Evolutionary conservation across 176 grass and related monocot species (phyloP).

Genomic region (Carex myosuroides): DNA sequence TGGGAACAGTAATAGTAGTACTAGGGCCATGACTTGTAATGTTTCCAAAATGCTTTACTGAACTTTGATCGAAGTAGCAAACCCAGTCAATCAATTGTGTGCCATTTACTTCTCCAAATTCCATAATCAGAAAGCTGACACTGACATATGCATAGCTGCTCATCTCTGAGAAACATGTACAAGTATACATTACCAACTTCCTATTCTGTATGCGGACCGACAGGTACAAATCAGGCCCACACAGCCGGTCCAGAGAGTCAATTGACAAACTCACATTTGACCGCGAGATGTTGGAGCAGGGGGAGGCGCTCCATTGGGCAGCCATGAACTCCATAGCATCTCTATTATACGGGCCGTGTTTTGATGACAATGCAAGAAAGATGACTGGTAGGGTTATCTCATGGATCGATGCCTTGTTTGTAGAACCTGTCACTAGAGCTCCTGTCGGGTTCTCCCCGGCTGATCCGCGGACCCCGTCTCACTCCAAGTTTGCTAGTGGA

Average conservation of each 20-base stretch:
- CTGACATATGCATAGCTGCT: neutral
- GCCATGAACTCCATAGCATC: slow-evolving; percentile 92
- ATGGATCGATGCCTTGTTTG: slow-evolving; percentile 79
- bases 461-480: slow-evolving; percentile 82
- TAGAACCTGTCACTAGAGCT: slow-evolving; percentile 58
- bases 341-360: slow-evolving; percentile 89
- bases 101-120: neutral
- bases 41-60: neutral
- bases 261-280: slow-evolving; percentile 94
- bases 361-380: slow-evolving; percentile 99
- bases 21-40: neutral
- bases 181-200: neutral
- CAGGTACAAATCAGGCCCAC: slow-evolving; percentile 40
- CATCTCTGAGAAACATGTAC: neutral
- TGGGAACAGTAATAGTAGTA: neutral
- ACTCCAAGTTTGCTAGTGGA: slow-evolving; percentile 65
- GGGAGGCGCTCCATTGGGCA: slow-evolving; percentile 90
- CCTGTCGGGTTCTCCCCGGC: slow-evolving; percentile 80
- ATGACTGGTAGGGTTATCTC: slow-evolving; percentile 66
- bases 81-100: neutral
- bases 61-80: neutral
- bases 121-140: neutral
- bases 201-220: neutral
- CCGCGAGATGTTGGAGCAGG: slow-evolving; percentile 81
- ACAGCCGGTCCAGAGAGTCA: slow-evolving; percentile 90